A percentile compares a stretch with the other conserved stretches of the same genome.
Conservation (phyloP, 805 yeast species). For the Nakazawaea wyomingensis region DNA sequence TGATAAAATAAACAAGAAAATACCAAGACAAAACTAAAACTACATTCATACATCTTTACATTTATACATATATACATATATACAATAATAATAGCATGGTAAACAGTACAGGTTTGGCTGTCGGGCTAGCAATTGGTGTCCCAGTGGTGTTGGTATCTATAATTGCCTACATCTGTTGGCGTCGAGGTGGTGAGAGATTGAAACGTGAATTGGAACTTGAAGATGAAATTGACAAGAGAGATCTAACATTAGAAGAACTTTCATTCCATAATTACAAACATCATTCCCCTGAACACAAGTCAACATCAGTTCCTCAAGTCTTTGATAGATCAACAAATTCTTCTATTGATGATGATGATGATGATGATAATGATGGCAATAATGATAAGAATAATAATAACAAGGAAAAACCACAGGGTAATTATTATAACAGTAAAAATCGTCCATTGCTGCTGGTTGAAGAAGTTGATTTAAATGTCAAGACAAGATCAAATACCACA, state of each 20-base stretch:
- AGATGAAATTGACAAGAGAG: conserved; percentile 27
- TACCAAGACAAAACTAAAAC: too few species aligned
- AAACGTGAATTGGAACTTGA: conserved; percentile 31
- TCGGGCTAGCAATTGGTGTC: conserved; percentile 50
- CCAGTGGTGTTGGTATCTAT: conserved; percentile 37
- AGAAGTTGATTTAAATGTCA: too few species aligned
- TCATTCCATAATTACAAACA: neutral
- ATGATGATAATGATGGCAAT: neutral
- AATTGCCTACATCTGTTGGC: conserved; percentile 31
- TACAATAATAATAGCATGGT: neutral
- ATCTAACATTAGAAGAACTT: conserved; percentile 28
- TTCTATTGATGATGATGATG: neutral
- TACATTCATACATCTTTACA: too few species aligned
- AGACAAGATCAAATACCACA: neutral
- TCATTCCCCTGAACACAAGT: too few species aligned
- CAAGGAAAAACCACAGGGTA: neutral
- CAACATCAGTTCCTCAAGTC: too few species aligned
- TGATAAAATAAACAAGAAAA: too few species aligned
- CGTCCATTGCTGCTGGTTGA: too few species aligned
- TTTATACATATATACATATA: too few species aligned
- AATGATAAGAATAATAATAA: neutral
- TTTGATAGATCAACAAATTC: neutral
- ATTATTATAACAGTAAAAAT: too few species aligned
- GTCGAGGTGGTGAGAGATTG: conserved; percentile 31
- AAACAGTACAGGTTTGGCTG: conserved; percentile 31